Evolutionary conservation across 1,284 basidiomycete species (phyloP).

Genomic region (Moniliella sp.): DNA sequence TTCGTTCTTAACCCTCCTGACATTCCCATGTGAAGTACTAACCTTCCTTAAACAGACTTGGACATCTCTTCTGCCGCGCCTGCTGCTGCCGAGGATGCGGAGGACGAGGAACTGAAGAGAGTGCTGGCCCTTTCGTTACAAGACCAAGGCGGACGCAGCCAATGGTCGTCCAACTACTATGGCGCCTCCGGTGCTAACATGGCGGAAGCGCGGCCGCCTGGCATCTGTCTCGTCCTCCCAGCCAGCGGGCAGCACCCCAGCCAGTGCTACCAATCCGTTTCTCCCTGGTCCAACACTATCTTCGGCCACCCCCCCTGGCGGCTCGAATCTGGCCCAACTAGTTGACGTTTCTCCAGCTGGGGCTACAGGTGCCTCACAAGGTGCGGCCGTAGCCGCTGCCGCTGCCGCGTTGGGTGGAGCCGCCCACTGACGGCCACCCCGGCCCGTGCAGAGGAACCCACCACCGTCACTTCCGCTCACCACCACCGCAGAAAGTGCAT

Average conservation of each 20-base stretch:
- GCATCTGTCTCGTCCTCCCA: slow-evolving; percentile 3
- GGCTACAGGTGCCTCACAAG: too few relatives aligned
- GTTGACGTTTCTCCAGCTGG: too few relatives aligned
- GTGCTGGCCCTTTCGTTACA: slow-evolving; percentile 25
- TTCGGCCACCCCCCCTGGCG: slow-evolving; percentile 3
- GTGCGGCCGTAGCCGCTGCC: too few relatives aligned
- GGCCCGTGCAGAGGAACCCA: too few relatives aligned
- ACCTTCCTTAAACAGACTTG: neutral
- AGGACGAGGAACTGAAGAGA: slow-evolving; percentile 28
- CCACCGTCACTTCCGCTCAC: too few relatives aligned
- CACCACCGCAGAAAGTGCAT: too few relatives aligned
- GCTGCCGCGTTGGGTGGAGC: too few relatives aligned
- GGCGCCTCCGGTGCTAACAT: slow-evolving; percentile 2
- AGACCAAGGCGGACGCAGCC: slow-evolving; percentile 21
- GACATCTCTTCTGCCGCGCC: slow-evolving; percentile 1
- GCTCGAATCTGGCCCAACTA: too few relatives aligned
- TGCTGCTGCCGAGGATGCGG: slow-evolving; percentile 14
- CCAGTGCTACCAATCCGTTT: neutral
- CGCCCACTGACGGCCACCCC: too few relatives aligned
- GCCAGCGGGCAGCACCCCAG: neutral
- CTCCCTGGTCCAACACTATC: too few relatives aligned
- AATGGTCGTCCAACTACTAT: neutral
- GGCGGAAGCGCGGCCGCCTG: slow-evolving; percentile 3
- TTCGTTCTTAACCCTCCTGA: slow-evolving; percentile 2
- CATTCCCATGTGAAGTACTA: too few relatives aligned